Evolutionary conservation across 2,329 filamentous ascomycete genomes (phyloP).

Genomic region (Calonectria pteridis): DNA sequence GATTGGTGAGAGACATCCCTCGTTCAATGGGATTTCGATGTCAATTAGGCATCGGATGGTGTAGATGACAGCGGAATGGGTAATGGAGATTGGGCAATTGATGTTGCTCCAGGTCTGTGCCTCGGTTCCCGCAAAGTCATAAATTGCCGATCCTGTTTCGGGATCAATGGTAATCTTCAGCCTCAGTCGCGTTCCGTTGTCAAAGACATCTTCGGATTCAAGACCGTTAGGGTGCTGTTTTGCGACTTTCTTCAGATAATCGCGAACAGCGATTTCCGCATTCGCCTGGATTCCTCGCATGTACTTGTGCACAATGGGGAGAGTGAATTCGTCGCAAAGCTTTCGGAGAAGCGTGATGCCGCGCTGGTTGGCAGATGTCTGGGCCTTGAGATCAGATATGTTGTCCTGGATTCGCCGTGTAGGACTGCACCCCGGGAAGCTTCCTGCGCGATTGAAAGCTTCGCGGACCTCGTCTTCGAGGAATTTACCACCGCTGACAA

Average conservation of each 20-base stretch:
- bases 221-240: conserved; percentile 56
- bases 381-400: conserved; percentile 58
- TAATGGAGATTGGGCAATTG: conserved; percentile 53
- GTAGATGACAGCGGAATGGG: conserved; percentile 55
- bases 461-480: conserved; percentile 49
- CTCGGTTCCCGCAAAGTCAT: conserved; percentile 53
- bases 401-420: conserved; percentile 56
- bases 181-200: conserved; percentile 52
- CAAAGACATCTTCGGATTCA: conserved; percentile 49
- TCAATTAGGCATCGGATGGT: conserved; percentile 51
- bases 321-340: conserved; percentile 50
- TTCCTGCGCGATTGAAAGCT: conserved; percentile 49
- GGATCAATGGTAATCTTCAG: conserved; percentile 49
- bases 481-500: conserved; percentile 52
- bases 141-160: conserved; percentile 48
- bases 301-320: conserved; percentile 50
- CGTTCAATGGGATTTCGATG: conserved; percentile 54
- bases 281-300: conserved; percentile 54
- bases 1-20: conserved; percentile 53
- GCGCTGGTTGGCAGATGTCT: conserved; percentile 57
- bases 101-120: conserved; percentile 51
- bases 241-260: conserved; percentile 50
- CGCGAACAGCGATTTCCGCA: conserved; percentile 51
- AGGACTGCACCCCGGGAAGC: conserved; percentile 52
- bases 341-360: conserved; percentile 50